phyloP scores from a whole-genome alignment of 768 basidiomycete genomes.

The Termitomyces sp. region DNA sequence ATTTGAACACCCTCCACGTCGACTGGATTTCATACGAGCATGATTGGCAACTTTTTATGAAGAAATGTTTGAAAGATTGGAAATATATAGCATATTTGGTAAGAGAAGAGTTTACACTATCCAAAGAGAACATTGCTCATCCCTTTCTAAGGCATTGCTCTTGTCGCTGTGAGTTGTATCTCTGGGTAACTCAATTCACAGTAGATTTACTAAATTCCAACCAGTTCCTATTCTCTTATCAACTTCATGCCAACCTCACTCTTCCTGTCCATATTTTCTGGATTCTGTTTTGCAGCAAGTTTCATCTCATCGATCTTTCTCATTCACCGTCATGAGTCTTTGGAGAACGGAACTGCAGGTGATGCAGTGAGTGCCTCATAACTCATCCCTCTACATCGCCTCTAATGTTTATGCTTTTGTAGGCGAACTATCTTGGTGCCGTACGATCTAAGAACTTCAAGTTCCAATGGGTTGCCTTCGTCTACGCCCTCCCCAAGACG shows the following conservation, averaged over 20 bases:
- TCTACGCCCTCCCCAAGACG: conserved; percentile 52
- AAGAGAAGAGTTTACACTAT: conserved; percentile 20
- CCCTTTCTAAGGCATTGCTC: conserved; percentile 18
- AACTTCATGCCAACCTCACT: conserved; percentile 29
- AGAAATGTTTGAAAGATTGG: conserved; percentile 49
- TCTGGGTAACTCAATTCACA: neutral
- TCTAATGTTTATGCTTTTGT: neutral
- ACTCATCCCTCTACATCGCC: neutral
- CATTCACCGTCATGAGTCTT: conserved; percentile 35
- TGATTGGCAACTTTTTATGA: conserved; percentile 52
- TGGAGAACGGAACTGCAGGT: conserved; percentile 33
- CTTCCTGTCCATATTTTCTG: conserved; percentile 31
- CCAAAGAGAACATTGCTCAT: neutral
- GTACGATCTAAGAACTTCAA: conserved; percentile 37
- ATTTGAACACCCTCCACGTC: conserved; percentile 47
- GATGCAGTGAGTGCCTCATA: conserved; percentile 36
- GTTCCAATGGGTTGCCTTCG: conserved; percentile 42
- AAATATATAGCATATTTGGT: conserved; percentile 37
- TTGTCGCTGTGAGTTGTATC: conserved; percentile 26
- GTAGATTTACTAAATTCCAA: neutral
- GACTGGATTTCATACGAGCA: conserved; percentile 54
- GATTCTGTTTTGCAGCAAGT: conserved; percentile 32
- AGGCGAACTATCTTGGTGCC: conserved; percentile 36
- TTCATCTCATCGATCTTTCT: conserved; percentile 33
- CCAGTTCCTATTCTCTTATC: conserved; percentile 34